Conservation (phyloP, 179 eudicot genomes). For the Corrigiola litoralis region DNA sequence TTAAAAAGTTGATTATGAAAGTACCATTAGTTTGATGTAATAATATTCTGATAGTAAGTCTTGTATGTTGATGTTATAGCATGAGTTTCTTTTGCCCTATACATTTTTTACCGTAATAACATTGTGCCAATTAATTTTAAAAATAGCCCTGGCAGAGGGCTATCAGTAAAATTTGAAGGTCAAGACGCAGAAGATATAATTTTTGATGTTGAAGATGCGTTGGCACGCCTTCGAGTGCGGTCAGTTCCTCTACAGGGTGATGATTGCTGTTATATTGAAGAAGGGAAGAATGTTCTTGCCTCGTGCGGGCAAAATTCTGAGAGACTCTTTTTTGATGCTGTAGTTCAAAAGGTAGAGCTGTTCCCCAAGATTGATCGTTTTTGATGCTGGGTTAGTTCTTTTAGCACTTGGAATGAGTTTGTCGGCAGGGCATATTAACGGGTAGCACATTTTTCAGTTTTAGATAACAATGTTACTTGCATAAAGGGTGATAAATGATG, state of each 20-base stretch:
- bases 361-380: neutral
- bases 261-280: conserved; percentile 41
- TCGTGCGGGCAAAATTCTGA: conserved; percentile 25
- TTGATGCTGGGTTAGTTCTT: neutral
- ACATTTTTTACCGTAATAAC: neutral
- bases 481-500: neutral
- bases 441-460: no score
- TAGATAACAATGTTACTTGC: no score
- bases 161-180: conserved; percentile 31
- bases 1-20: no score
- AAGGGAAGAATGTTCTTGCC: conserved; percentile 53
- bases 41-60: no score
- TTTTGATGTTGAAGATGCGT: conserved; percentile 32
- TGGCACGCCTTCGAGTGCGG: conserved; percentile 43
- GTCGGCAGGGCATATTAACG: no score
- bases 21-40: no score
- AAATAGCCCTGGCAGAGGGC: conserved; percentile 36
- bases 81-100: neutral
- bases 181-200: conserved; percentile 28
- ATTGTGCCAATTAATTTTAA: neutral
- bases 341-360: conserved; percentile 45
- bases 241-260: conserved; percentile 44
- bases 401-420: no score
- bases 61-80: neutral
- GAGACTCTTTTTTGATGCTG: conserved; percentile 46